phyloP scores from a whole-genome alignment of 169 alveolate genomes.

The Eimeria necatrix region DNA sequence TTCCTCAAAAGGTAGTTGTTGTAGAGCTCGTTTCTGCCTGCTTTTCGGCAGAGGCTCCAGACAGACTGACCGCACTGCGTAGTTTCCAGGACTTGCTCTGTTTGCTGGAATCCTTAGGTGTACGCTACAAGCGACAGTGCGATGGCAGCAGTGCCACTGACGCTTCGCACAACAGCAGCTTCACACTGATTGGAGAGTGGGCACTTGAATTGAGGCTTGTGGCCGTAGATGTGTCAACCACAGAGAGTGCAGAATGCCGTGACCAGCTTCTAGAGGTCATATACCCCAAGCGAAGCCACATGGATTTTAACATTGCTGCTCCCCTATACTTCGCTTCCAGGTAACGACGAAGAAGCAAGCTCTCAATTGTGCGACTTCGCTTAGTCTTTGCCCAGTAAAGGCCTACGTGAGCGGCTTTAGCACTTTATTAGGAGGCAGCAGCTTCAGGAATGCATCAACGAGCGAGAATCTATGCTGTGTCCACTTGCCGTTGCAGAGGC shows the following conservation, averaged over 20 bases:
- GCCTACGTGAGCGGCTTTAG: too few relatives aligned
- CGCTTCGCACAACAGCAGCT: background rate
- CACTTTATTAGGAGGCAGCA: too few relatives aligned
- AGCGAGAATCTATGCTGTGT: background rate
- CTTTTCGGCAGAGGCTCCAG: constrained; percentile 79
- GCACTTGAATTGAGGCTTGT: constrained; percentile 76
- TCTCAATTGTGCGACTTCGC: too few relatives aligned
- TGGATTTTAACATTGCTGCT: constrained; percentile 81
- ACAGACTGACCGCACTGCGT: constrained; percentile 79
- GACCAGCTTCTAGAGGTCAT: constrained; percentile 36
- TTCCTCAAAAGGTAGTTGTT: constrained; percentile 24
- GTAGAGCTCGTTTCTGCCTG: constrained; percentile 76
- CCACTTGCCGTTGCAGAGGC: constrained; percentile 49
- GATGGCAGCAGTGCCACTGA: background rate
- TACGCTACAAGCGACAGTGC: background rate
- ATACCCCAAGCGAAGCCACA: constrained; percentile 73
- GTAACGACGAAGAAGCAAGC: background rate
- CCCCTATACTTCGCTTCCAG: constrained; percentile 76
- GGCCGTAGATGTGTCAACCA: constrained; percentile 68
- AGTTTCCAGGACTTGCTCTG: constrained; percentile 72
- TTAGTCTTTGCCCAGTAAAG: too few relatives aligned
- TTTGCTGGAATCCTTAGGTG: constrained; percentile 49
- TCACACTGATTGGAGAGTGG: constrained; percentile 17
- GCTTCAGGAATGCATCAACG: too few relatives aligned
- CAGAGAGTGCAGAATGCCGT: constrained; percentile 37